Conservation (phyloP, 179 eudicot species). For the Silene vulgaris region DNA sequence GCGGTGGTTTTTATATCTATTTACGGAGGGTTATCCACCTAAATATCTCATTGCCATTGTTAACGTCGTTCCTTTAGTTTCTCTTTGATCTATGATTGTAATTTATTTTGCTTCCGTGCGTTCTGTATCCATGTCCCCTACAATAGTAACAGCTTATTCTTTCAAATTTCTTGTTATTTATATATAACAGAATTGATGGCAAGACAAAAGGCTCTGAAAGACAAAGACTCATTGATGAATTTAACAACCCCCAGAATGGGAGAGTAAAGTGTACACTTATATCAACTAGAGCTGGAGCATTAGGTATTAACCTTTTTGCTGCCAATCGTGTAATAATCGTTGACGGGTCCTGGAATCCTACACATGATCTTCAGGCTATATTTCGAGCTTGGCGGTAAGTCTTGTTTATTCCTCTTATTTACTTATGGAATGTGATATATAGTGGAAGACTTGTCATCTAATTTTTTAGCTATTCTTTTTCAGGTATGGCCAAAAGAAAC, state of each 20-base stretch:
- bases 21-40: too few species aligned
- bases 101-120: too few species aligned
- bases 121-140: too few species aligned
- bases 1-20: too few species aligned
- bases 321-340: slow-evolving; percentile 94
- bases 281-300: slow-evolving; percentile 93
- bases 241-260: slow-evolving; percentile 63
- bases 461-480: slow-evolving; percentile 9
- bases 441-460: background rate
- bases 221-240: slow-evolving; percentile 78
- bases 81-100: too few species aligned
- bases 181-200: slow-evolving; percentile 73
- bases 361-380: slow-evolving; percentile 97
- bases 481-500: slow-evolving; percentile 95
- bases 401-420: background rate
- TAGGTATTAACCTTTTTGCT: slow-evolving; percentile 92
- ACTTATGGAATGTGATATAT: background rate
- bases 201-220: slow-evolving; percentile 78
- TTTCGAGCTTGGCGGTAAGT: slow-evolving; percentile 87
- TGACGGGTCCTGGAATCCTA: slow-evolving; percentile 98
- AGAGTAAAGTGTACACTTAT: slow-evolving; percentile 88
- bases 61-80: too few species aligned
- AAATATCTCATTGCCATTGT: too few species aligned
- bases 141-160: background rate
- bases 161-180: background rate